phyloP scores from a whole-genome alignment of 169 alveolate species.

The Theileria orientalis region DNA sequence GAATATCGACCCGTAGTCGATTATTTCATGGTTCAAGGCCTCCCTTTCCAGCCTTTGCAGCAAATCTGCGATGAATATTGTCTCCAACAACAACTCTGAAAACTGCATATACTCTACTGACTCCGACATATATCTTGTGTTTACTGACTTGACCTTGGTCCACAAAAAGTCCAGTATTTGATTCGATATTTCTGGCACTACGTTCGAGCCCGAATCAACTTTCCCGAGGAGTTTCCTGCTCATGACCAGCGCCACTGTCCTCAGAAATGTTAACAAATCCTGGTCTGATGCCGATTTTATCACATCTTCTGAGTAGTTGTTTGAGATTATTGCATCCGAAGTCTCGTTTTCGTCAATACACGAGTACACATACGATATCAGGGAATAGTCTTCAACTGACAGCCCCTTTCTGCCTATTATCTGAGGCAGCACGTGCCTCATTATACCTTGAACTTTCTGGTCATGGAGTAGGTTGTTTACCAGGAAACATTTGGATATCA shows the following conservation, averaged over 20 bases:
- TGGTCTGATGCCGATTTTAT: slow-evolving; percentile 1
- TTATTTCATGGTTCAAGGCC: slow-evolving; percentile 1
- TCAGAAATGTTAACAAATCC: slow-evolving; percentile 1
- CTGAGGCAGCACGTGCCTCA: neutral
- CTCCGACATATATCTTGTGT: neutral
- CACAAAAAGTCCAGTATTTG: slow-evolving; percentile 1
- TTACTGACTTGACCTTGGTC: neutral
- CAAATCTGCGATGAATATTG: slow-evolving; percentile 5
- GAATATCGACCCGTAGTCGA: slow-evolving; percentile 30
- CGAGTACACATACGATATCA: slow-evolving; percentile 36
- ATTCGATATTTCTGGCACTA: slow-evolving; percentile 7
- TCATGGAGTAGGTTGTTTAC: slow-evolving; percentile 39
- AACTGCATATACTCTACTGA: neutral
- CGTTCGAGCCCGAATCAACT: neutral
- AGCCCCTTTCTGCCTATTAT: slow-evolving; percentile 1
- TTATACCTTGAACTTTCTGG: neutral
- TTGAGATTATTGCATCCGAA: slow-evolving; percentile 1
- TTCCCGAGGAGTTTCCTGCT: slow-evolving; percentile 14
- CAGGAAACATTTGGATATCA: slow-evolving; percentile 11
- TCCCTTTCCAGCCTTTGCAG: slow-evolving; percentile 1
- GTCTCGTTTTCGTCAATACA: slow-evolving; percentile 21
- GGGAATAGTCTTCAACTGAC: slow-evolving; percentile 8
- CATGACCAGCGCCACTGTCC: slow-evolving; percentile 3
- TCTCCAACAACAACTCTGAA: slow-evolving; percentile 36
- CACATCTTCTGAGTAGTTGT: slow-evolving; percentile 1